Percentiles rank a stretch among this genome's conserved stretches.
phyloP scores from a whole-genome alignment of 2,329 filamentous ascomycete genomes.

The Aspergillus novofumigatus region DNA sequence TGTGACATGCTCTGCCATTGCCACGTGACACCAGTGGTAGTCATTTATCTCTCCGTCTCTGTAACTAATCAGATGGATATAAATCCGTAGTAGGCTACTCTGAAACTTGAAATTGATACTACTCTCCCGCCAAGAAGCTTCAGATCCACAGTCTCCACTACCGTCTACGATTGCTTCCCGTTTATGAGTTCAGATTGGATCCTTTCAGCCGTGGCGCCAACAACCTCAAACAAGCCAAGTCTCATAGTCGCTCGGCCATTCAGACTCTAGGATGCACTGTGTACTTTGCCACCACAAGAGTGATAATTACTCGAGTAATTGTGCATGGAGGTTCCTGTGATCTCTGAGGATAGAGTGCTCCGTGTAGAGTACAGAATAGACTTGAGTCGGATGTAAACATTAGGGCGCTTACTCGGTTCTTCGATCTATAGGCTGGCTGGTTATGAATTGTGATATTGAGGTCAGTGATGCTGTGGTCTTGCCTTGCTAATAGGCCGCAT shows the following conservation, averaged over 20 bases:
- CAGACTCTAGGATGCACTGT: neutral
- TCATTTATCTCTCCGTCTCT: neutral
- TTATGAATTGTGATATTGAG: neutral
- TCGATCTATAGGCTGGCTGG: neutral
- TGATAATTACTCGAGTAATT: neutral
- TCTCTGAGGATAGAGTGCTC: too few relatives aligned
- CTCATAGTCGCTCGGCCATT: neutral
- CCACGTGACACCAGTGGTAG: too few relatives aligned
- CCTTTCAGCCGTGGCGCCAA: neutral
- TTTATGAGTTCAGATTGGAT: neutral
- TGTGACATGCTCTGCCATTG: too few relatives aligned
- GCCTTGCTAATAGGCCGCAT: neutral
- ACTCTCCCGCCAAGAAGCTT: neutral
- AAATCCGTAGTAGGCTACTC: neutral
- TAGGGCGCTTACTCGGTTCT: neutral
- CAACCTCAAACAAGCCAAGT: constrained; percentile 1
- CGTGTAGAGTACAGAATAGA: neutral
- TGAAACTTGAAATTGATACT: neutral
- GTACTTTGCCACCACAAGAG: neutral
- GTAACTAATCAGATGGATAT: neutral
- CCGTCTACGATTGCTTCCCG: neutral
- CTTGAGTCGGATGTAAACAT: neutral
- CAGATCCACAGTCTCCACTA: neutral
- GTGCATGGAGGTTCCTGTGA: too few relatives aligned
- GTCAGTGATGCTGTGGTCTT: neutral